Conservation (phyloP, 2,329 filamentous ascomycete genomes). For the Cladosporium sp. region DNA sequence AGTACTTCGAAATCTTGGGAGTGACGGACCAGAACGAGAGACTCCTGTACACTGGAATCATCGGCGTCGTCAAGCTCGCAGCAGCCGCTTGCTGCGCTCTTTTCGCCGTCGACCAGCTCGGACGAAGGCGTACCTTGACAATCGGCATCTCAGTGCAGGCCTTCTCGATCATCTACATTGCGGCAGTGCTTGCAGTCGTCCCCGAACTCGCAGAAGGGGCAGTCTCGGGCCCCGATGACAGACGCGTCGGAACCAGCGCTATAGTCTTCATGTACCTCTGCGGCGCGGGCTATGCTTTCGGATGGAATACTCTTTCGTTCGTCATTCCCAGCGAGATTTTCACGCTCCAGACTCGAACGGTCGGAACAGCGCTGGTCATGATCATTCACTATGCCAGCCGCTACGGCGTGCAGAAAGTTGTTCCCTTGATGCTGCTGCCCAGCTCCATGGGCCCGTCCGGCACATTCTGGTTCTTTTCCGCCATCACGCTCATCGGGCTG, state of each 20-base stretch:
- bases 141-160: constrained; percentile 45
- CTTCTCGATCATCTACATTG: constrained; percentile 48
- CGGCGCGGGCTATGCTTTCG: constrained; percentile 60
- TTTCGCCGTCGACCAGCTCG: constrained; percentile 72
- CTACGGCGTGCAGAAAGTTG: constrained; percentile 67
- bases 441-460: constrained; percentile 53
- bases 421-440: constrained; percentile 65
- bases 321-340: constrained; percentile 70
- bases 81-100: constrained; percentile 65
- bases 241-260: constrained; percentile 57
- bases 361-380: constrained; percentile 66
- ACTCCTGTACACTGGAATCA: constrained; percentile 66
- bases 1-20: constrained; percentile 67
- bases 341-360: constrained; percentile 64
- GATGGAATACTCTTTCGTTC: constrained; percentile 74
- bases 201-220: constrained; percentile 52
- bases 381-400: constrained; percentile 70
- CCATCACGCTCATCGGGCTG: constrained; percentile 61
- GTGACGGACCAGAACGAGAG: constrained; percentile 61
- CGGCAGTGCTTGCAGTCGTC: constrained; percentile 47
- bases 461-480: constrained; percentile 70
- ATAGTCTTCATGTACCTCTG: constrained; percentile 50
- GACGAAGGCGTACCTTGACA: constrained; percentile 55
- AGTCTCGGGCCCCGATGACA: constrained; percentile 42
- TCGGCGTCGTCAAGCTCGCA: constrained; percentile 67